Percentiles rank a stretch among this genome's conserved stretches.
Evolutionary conservation across 2,329 filamentous ascomycete genomes (phyloP).

Genomic region (Beauveria australis): DNA sequence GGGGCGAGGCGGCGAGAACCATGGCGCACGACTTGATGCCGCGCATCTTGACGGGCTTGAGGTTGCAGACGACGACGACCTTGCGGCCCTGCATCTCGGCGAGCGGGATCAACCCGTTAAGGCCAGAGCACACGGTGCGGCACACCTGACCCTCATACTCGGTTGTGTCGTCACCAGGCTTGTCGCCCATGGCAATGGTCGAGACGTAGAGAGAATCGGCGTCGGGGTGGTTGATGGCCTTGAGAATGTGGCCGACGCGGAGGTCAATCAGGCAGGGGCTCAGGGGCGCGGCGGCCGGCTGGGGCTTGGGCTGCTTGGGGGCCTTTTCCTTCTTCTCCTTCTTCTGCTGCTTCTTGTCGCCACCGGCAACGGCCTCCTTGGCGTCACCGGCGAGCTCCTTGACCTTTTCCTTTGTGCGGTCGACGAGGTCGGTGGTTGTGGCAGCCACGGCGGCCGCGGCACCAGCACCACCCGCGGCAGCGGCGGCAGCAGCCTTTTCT

Average conservation of each 20-base stretch:
- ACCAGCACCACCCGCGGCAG: constrained; percentile 36
- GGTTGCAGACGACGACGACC: constrained; percentile 91
- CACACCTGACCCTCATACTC: constrained; percentile 88
- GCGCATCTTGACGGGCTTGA: constrained; percentile 99
- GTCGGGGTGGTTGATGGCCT: constrained; percentile 91
- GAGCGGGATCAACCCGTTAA: constrained; percentile 86
- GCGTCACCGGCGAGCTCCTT: constrained; percentile 47
- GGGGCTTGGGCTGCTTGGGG: constrained; percentile 62
- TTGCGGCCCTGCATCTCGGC: constrained; percentile 96
- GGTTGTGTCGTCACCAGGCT: constrained; percentile 77
- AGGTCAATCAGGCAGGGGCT: constrained; percentile 87
- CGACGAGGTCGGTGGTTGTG: constrained; percentile 41
- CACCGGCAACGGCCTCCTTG: constrained; percentile 28
- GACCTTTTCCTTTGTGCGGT: constrained; percentile 53
- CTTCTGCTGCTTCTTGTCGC: constrained; percentile 56
- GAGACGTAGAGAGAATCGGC: constrained; percentile 94
- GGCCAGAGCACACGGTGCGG: constrained; percentile 91
- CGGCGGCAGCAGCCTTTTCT: constrained; percentile 70
- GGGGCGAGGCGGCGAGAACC: constrained; percentile 92
- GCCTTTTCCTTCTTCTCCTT: constrained; percentile 91
- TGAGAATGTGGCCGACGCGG: constrained; percentile 93
- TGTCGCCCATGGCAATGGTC: constrained; percentile 89
- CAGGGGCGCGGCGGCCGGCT: constrained; percentile 64
- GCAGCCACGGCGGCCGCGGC: constrained; percentile 40
- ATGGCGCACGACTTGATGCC: constrained; percentile 72